Evolutionary conservation across 345 rosid genomes (phyloP).

Genomic region (Hibiscus tridactylites): DNA sequence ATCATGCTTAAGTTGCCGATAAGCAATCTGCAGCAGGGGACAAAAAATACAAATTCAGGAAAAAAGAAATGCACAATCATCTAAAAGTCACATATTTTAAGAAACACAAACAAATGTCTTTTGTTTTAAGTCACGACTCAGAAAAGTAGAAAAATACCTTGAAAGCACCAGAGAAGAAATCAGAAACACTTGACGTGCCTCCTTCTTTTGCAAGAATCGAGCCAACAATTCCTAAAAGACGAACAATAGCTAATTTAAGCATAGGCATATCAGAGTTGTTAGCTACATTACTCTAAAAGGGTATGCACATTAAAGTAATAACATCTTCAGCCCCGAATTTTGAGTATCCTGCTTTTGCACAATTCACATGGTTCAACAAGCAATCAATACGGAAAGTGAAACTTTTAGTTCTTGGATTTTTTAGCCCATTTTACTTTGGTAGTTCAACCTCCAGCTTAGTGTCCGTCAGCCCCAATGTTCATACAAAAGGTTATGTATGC

Average conservation of each 20-base stretch:
- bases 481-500: background rate
- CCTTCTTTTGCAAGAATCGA: slow-evolving; percentile 80
- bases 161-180: slow-evolving; percentile 55
- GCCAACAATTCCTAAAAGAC: slow-evolving; percentile 62
- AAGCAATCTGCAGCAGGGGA: slow-evolving; percentile 37
- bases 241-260: background rate
- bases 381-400: background rate
- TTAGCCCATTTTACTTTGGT: background rate
- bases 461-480: background rate
- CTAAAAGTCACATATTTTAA: background rate
- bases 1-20: slow-evolving; percentile 46
- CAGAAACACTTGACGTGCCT: slow-evolving; percentile 25
- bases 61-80: background rate
- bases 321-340: background rate
- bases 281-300: background rate
- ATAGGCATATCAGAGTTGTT: background rate
- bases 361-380: background rate
- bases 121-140: background rate
- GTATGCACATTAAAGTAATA: background rate
- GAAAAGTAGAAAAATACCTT: slow-evolving; percentile 41
- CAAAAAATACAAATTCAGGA: background rate
- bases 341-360: background rate
- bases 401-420: background rate
- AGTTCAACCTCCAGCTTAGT: background rate
- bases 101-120: background rate